phyloP scores from a whole-genome alignment of 2,329 filamentous ascomycete genomes.

The Diaporthe sp. region DNA sequence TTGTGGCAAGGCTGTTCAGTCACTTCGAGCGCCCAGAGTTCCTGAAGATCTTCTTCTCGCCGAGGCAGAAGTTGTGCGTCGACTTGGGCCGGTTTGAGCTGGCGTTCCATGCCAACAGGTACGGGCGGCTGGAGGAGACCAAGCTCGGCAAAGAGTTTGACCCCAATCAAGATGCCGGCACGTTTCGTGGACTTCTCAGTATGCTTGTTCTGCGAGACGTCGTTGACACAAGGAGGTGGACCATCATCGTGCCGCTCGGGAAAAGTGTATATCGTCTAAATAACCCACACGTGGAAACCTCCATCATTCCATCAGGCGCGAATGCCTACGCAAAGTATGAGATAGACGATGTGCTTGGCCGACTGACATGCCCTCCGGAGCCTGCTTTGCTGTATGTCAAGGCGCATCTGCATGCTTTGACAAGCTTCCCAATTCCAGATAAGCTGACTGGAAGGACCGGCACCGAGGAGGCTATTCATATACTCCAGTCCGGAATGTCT shows the following conservation, averaged over 20 bases:
- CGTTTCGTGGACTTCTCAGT: slow-evolving; percentile 67
- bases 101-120: slow-evolving; percentile 59
- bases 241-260: slow-evolving; percentile 65
- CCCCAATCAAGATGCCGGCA: slow-evolving; percentile 67
- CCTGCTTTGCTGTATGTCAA: slow-evolving; percentile 65
- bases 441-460: slow-evolving; percentile 68
- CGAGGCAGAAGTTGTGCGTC: slow-evolving; percentile 47
- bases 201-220: slow-evolving; percentile 66
- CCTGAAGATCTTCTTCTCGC: slow-evolving; percentile 59
- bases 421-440: slow-evolving; percentile 68
- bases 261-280: slow-evolving; percentile 40
- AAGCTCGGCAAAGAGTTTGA: slow-evolving; percentile 66
- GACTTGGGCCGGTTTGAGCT: slow-evolving; percentile 65
- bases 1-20: slow-evolving; percentile 56
- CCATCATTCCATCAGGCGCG: slow-evolving; percentile 41
- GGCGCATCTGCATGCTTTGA: slow-evolving; percentile 69
- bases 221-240: slow-evolving; percentile 52
- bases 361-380: slow-evolving; percentile 67
- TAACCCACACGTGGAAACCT: slow-evolving; percentile 56
- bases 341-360: slow-evolving; percentile 64
- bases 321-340: slow-evolving; percentile 59
- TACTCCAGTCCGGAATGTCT: slow-evolving; percentile 59
- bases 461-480: slow-evolving; percentile 66
- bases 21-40: slow-evolving; percentile 57
- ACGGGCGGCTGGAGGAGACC: slow-evolving; percentile 54